phyloP scores from a whole-genome alignment of 176 grass and related monocot species.

The Oryza brachyantha region DNA sequence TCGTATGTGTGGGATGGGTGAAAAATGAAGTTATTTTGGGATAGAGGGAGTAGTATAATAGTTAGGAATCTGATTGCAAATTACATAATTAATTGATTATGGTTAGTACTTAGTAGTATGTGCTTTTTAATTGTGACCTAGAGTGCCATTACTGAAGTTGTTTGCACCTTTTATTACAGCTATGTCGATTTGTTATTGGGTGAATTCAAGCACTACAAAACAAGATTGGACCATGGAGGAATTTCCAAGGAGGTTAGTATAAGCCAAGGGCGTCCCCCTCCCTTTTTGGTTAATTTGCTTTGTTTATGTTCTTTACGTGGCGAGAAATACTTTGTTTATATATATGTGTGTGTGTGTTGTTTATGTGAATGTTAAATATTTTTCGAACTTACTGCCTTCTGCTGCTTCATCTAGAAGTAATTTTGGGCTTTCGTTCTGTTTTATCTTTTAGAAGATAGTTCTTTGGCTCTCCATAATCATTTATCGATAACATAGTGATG shows the following conservation, averaged over 20 bases:
- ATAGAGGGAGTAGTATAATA: no score
- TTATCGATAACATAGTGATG: conserved; percentile 1
- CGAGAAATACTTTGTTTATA: conserved; percentile 4
- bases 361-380: not conserved
- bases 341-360: no score
- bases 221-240: conserved; percentile 90
- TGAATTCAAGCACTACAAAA: conserved; percentile 99
- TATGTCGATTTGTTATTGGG: conserved; percentile 97
- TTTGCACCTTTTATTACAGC: conserved; percentile 45
- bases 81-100: not conserved
- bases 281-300: conserved; percentile 1
- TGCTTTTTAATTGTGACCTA: conserved; percentile 7
- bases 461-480: not conserved
- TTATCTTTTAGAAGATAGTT: not conserved
- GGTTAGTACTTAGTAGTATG: not conserved
- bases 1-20: no score
- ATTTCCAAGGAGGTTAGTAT: conserved; percentile 81
- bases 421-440: not conserved
- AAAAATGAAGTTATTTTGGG: no score
- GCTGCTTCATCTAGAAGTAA: no score
- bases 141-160: conserved; percentile 5
- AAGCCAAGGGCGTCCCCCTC: not conserved
- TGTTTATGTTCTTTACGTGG: not conserved
- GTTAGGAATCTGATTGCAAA: conserved; percentile 1
- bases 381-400: conserved; percentile 3